Percentiles rank a stretch among this genome's conserved stretches.
Conservation (phyloP, 768 basidiomycete genomes). For the Cubamyces sp. region DNA sequence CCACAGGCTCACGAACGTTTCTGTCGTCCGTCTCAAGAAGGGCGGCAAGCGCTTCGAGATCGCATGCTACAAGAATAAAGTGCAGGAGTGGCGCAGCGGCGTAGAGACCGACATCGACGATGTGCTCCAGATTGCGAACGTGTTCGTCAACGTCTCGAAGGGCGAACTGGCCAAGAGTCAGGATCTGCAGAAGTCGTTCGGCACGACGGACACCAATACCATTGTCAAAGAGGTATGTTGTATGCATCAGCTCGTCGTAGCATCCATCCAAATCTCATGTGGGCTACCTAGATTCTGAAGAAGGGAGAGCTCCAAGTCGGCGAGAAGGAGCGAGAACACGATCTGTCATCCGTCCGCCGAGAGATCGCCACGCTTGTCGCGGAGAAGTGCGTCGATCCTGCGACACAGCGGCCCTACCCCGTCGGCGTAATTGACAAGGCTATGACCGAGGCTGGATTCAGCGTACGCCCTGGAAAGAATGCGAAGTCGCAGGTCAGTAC, state of each 20-base stretch:
- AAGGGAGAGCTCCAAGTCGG: constrained; percentile 98
- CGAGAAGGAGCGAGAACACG: constrained; percentile 95
- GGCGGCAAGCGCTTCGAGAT: constrained; percentile 99
- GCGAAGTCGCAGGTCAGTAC: constrained; percentile 87
- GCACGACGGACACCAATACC: constrained; percentile 68
- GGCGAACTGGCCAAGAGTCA: constrained; percentile 89
- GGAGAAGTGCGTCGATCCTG: constrained; percentile 94
- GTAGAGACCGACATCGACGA: constrained; percentile 95
- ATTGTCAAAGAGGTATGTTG: constrained; percentile 78
- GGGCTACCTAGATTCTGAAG: constrained; percentile 72
- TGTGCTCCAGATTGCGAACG: constrained; percentile 94
- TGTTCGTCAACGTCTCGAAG: constrained; percentile 96
- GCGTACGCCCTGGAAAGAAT: constrained; percentile 83
- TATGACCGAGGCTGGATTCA: constrained; percentile 94
- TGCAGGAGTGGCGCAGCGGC: constrained; percentile 93
- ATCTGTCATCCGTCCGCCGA: constrained; percentile 75
- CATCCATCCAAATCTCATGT: not conserved
- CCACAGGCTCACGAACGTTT: constrained; percentile 92
- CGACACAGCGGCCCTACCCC: constrained; percentile 86
- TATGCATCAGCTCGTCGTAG: not conserved
- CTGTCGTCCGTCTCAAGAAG: constrained; percentile 94
- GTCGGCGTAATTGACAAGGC: constrained; percentile 98
- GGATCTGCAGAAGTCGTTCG: constrained; percentile 92
- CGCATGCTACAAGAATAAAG: constrained; percentile 99
- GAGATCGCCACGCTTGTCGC: constrained; percentile 96